Base-by-base conservation (phyloP, 371 early-diverging fungal genomes). In the Rhizopus sp. region DNA sequence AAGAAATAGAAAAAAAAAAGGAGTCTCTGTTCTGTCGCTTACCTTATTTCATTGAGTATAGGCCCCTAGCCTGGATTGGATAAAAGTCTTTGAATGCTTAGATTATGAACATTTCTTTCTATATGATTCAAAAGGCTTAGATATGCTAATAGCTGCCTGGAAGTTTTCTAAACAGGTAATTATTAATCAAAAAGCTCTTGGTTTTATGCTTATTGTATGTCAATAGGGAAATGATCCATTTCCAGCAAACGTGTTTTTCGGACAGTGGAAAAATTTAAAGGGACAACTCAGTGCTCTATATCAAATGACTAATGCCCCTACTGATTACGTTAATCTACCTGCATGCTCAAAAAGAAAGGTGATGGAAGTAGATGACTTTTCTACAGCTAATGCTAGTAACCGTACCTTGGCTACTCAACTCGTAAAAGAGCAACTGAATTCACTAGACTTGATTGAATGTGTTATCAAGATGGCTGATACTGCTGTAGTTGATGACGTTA, bases 261-360 rank as follows among this genome's bases (percentile, higher is more conserved):
- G 87, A 15, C 77, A 81, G 56, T 95, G 95, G 95, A 76, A 69
- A 15, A 88, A 93, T 58, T 60, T 80, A 10, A 77, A 77, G 15
- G 89, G 87, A 4, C 93, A 94, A 59, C 68, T 93, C 7, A 85
- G 85, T 17, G 79, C 91, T 29, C 68, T 94, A 51, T 81, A 80
- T 47, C 88, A 88, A 38, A 77, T 91, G 44, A 73, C 82, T 23
- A 70, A 79, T 31, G 77, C 81, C 2, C 83, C 93, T 2, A 74
- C 81, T 9, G 70, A 75, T 16, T 56, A 82, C 6, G 63, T 88
- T 31, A 79, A 76, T 40, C 60, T 77, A 6, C 73, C 82, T 30
- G 64, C 57, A 45, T 82, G 76, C 13, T 75, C 83, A 33, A 63
- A 79, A 16, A 61, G 70, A 31, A 77, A 72, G 33, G 80, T 86